These are phyloP conservation scores for Saprolegnia parasitica DNA, from an alignment of 352 stramenopile species.

Conservation along the genomic window DNA sequence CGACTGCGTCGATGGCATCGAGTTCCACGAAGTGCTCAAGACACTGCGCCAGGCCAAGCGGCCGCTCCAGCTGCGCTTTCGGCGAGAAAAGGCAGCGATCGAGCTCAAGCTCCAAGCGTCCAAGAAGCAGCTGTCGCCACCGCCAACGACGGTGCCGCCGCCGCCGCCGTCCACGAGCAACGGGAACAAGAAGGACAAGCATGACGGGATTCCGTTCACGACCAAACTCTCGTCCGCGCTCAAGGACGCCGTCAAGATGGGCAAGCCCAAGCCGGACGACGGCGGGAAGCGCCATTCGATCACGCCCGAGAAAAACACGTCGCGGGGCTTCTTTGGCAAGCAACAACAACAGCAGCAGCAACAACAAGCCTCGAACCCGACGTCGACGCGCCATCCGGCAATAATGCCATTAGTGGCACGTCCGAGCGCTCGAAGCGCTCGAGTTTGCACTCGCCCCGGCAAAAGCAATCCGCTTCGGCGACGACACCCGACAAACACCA, in stretches of 20 bases:
- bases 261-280: neutral
- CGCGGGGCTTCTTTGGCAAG: constrained; percentile 9
- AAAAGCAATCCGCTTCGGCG: neutral
- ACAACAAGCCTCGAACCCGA: neutral
- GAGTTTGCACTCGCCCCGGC: constrained; percentile 5
- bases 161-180: neutral
- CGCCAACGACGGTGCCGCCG: constrained; percentile 18
- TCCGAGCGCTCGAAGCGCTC: constrained; percentile 3
- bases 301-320: neutral
- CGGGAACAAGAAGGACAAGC: constrained; percentile 26
- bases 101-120: constrained; percentile 14
- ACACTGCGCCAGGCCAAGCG: constrained; percentile 80
- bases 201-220: constrained; percentile 35
- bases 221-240: constrained; percentile 12
- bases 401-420: neutral
- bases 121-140: constrained; percentile 24
- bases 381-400: neutral
- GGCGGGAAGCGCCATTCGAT: neutral
- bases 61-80: constrained; percentile 76
- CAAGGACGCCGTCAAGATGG: constrained; percentile 24
- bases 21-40: constrained; percentile 77
- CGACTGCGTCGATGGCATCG: constrained; percentile 58
- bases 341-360: constrained; percentile 2
- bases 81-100: constrained; percentile 22
- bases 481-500: constrained; percentile 3